Base-by-base conservation (phyloP, 768 basidiomycete species). In the Cystobasidium tubakii region DNA sequence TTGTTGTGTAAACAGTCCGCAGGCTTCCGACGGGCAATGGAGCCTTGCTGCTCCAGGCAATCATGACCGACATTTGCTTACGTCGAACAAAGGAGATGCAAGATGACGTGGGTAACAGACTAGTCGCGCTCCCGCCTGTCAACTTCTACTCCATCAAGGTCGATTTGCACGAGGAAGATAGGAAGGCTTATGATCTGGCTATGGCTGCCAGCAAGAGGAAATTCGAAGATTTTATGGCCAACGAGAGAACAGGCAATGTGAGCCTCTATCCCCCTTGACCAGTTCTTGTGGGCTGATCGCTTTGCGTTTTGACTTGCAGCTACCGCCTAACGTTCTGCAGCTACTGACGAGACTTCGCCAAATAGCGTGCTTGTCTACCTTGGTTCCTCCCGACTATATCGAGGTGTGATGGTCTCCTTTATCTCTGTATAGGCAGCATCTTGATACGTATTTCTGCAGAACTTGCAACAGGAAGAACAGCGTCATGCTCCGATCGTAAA, bases 111-210 rank as follows among this genome's bases (percentile, higher is more conserved):
- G 93, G 93, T 23, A 87, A 88, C 21, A 82, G 84, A 19, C 83
- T 96, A 9, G 85, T 96, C 1, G 84, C 87, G 17, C 84, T 96
- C 15, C 92, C 93, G 43, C 86, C 88, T 4, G 89, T 96, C 66
- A 88, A 90, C 76, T 87, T 90, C 82, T 91, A 87, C 50, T 80
- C 87, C 29, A 84, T 92, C 64, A 87, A 87, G 3, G 89, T 93
- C 19, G 80, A 86, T 12, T 84, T 94, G 23, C 27, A 60, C 21
- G 63, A 63, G 0, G 55, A 76, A 2, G 63, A 50, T 15, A 73
- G 76, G 6, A 39, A 83, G 80, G 46, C 83, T 83, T 2, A 86
- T 87, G 81, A 88, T 88, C 60, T 86, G 87, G 75, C 77, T 13
- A 64, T 69, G 50, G 39, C 54, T 44, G 73, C 67, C 1, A 53